Evolutionary conservation across 345 rosid species (phyloP).

Genomic region (Linum lewisii): DNA sequence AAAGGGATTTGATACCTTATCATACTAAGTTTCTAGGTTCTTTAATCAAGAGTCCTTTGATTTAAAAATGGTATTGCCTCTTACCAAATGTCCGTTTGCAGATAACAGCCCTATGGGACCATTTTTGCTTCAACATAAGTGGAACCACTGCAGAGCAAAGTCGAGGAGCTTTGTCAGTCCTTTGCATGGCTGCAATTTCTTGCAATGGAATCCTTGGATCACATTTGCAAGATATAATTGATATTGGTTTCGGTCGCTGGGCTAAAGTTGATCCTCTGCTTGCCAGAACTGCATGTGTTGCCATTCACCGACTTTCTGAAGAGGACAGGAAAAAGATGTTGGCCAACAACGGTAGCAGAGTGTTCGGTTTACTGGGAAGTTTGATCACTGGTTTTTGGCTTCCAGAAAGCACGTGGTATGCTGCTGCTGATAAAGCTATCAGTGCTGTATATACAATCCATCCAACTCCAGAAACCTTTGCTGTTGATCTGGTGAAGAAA

Average conservation of each 20-base stretch:
- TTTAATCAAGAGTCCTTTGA: no score
- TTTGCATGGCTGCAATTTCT: conserved; percentile 97
- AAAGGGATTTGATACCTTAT: background rate
- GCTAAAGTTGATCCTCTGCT: conserved; percentile 91
- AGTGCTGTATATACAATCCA: conserved; percentile 62
- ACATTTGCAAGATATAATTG: conserved; percentile 89
- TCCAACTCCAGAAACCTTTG: conserved; percentile 82
- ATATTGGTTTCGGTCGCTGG: conserved; percentile 99
- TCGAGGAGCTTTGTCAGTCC: conserved; percentile 82
- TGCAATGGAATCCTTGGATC: conserved; percentile 68
- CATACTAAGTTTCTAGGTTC: background rate
- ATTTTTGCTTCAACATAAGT: conserved; percentile 83
- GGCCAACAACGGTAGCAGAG: conserved; percentile 54
- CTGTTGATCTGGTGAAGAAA: conserved; percentile 57
- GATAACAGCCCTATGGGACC: conserved; percentile 93
- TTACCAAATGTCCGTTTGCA: conserved; percentile 24
- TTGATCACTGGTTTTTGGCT: conserved; percentile 77
- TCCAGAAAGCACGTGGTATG: conserved; percentile 77
- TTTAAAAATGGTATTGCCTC: background rate
- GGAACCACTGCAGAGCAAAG: conserved; percentile 90
- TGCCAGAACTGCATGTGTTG: conserved; percentile 84
- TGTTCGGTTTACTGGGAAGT: conserved; percentile 68
- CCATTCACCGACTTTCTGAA: conserved; percentile 73
- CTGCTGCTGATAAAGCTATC: conserved; percentile 94
- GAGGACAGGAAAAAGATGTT: conserved; percentile 76